Conservation (phyloP, 495 filamentous ascomycete species). For the Chaetomium tenue region DNA sequence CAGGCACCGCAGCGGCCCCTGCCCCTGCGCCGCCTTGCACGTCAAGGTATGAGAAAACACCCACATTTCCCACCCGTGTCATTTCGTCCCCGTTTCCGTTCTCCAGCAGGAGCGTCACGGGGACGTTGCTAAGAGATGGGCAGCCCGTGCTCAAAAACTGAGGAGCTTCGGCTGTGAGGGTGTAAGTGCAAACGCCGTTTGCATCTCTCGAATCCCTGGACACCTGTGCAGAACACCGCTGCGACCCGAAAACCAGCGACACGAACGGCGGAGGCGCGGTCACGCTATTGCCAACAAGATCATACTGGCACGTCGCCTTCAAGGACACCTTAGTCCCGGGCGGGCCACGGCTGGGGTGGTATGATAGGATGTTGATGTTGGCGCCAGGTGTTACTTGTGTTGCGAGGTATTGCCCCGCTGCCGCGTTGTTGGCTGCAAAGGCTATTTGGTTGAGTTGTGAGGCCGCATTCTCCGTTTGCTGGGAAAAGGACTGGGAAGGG, state of each 20-base stretch:
- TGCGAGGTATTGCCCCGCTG: conserved; percentile 51
- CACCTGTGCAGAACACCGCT: conserved; percentile 62
- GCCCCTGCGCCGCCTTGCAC: conserved; percentile 37
- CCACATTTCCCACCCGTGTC: conserved; percentile 61
- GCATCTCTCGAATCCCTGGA: conserved; percentile 59
- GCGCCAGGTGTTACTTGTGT: conserved; percentile 36
- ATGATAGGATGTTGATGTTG: conserved; percentile 61
- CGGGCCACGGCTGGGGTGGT: conserved; percentile 63
- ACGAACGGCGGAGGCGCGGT: conserved; percentile 56
- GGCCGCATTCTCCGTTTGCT: conserved; percentile 47
- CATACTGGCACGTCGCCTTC: conserved; percentile 70
- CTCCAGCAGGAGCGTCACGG: conserved; percentile 70
- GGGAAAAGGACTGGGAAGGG: conserved; percentile 42
- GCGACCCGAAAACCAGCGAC: conserved; percentile 71
- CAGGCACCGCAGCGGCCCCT: conserved; percentile 31
- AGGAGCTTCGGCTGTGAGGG: conserved; percentile 70
- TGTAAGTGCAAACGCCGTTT: conserved; percentile 62
- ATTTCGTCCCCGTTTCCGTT: conserved; percentile 60
- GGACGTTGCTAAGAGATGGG: conserved; percentile 62
- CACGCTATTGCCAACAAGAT: conserved; percentile 51
- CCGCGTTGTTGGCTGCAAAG: conserved; percentile 53
- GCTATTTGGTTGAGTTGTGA: conserved; percentile 52
- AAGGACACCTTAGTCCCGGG: conserved; percentile 68
- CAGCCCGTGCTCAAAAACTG: conserved; percentile 64
- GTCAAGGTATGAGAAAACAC: conserved; percentile 69